Percentiles rank a stretch among this genome's conserved stretches.
These are phyloP conservation scores for Tylopilus rubrobrunneus DNA, from an alignment of 768 basidiomycete species.

Conservation along the genomic window DNA sequence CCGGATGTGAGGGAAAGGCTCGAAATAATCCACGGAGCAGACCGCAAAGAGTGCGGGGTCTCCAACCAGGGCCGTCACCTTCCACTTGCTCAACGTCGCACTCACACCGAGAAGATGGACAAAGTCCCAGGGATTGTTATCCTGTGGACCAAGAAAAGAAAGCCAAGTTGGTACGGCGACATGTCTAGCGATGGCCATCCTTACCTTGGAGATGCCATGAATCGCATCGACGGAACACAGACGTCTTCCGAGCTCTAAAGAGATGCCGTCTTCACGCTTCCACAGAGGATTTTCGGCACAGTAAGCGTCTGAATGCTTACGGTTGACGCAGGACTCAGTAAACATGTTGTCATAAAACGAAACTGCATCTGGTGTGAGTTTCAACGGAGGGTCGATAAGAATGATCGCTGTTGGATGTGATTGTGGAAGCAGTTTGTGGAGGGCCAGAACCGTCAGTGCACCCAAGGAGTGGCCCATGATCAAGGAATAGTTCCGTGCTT, in stretches of 20 bases:
- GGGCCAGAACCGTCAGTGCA: neutral
- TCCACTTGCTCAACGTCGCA: constrained; percentile 6
- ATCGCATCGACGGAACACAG: constrained; percentile 8
- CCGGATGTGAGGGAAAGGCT: constrained; percentile 12
- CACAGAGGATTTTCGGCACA: constrained; percentile 13
- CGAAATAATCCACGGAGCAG: constrained; percentile 9
- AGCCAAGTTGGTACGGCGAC: neutral
- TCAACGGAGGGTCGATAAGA: constrained; percentile 21
- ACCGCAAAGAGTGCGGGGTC: constrained; percentile 12
- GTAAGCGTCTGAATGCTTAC: neutral
- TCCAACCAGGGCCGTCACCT: constrained; percentile 11
- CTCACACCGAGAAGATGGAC: neutral
- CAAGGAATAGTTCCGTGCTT: constrained; percentile 8
- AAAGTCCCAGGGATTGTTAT: constrained; percentile 19
- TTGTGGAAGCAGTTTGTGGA: constrained; percentile 1
- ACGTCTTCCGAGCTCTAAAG: constrained; percentile 10
- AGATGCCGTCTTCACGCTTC: constrained; percentile 5
- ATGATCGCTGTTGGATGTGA: constrained; percentile 13
- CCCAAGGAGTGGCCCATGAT: constrained; percentile 24
- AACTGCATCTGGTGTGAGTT: neutral
- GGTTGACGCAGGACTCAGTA: neutral
- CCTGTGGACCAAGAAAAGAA: constrained; percentile 2
- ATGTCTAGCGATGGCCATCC: neutral
- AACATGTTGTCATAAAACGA: neutral
- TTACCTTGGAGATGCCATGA: neutral